Evolutionary conservation across 2,329 filamentous ascomycete genomes (phyloP).

Genomic region (Amauroascus niger): DNA sequence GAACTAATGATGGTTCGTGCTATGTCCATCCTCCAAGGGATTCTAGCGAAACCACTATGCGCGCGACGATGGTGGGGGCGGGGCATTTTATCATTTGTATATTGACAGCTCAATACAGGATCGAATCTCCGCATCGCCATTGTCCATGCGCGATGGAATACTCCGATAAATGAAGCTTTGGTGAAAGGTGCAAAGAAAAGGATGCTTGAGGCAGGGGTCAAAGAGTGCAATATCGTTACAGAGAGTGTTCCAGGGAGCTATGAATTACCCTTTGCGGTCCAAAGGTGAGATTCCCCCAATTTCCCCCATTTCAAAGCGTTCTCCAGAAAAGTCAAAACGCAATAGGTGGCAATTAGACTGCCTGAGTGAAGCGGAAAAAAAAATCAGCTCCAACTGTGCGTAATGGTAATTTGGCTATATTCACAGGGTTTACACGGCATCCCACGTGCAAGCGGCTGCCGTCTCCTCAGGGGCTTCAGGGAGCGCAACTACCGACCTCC

Average conservation of each 20-base stretch:
- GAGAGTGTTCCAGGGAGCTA: slow-evolving; percentile 90
- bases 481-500: slow-evolving; percentile 50
- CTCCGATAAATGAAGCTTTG: slow-evolving; percentile 73
- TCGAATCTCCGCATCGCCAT: slow-evolving; percentile 80
- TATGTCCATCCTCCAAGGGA: background rate
- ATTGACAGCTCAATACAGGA: slow-evolving; percentile 8
- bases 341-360: no score
- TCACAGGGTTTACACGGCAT: slow-evolving; percentile 67
- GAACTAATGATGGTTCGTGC: slow-evolving; percentile 46
- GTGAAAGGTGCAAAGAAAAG: slow-evolving; percentile 70
- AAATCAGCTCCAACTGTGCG: background rate
- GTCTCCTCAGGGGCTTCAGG: background rate
- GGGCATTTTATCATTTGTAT: background rate
- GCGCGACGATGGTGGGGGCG: background rate
- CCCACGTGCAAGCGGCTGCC: slow-evolving; percentile 61
- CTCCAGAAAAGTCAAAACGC: no score
- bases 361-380: no score
- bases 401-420: background rate
- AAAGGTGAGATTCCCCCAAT: slow-evolving; percentile 50
- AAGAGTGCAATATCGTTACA: slow-evolving; percentile 75
- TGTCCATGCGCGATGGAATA: slow-evolving; percentile 93
- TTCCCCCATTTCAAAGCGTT: background rate
- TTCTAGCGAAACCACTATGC: background rate
- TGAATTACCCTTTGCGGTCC: slow-evolving; percentile 84
- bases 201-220: slow-evolving; percentile 69